Evolutionary conservation across 495 filamentous ascomycete species (phyloP).

Genomic region (Hypomontagnella submonticulosa): DNA sequence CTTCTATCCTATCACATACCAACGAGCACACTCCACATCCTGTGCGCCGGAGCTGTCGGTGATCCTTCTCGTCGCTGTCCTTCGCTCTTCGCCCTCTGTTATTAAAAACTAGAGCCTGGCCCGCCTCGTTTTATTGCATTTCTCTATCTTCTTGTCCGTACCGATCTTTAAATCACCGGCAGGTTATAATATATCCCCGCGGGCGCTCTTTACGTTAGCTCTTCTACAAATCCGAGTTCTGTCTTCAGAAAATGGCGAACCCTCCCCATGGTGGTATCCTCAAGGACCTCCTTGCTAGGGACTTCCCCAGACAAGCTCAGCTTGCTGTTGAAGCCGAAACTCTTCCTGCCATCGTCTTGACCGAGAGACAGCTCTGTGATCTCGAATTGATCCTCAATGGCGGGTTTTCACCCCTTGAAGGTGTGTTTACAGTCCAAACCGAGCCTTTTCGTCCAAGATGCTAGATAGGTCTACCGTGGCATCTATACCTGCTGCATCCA

Average conservation of each 20-base stretch:
- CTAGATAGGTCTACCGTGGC: not conserved
- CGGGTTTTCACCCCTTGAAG: conserved; percentile 96
- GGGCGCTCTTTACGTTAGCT: conserved; percentile 2
- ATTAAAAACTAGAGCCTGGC: conserved; percentile 12
- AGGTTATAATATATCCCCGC: not conserved
- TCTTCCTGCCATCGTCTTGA: conserved; percentile 84
- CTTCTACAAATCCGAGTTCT: not conserved
- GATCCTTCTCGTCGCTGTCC: not conserved
- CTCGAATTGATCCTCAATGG: conserved; percentile 95
- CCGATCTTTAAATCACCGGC: conserved; percentile 2
- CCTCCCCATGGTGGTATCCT: conserved; percentile 94
- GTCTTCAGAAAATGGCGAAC: conserved; percentile 64
- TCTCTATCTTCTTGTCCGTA: conserved; percentile 9
- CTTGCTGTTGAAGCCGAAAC: conserved; percentile 85
- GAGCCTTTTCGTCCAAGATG: conserved; percentile 24
- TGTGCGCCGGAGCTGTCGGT: not conserved
- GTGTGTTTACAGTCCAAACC: conserved; percentile 60
- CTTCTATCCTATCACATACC: conserved; percentile 2
- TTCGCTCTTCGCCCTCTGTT: not conserved
- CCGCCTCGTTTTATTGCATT: not conserved
- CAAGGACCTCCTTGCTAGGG: conserved; percentile 95
- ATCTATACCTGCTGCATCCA: conserved; percentile 3
- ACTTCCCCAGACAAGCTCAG: conserved; percentile 78
- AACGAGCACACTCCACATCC: conserved; percentile 3
- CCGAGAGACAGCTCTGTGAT: conserved; percentile 96